Evolutionary conservation across 2,329 filamentous ascomycete genomes (phyloP), one percentile per base, ranked within the genome.

Genomic region (Alternaria conjuncta): DNA sequence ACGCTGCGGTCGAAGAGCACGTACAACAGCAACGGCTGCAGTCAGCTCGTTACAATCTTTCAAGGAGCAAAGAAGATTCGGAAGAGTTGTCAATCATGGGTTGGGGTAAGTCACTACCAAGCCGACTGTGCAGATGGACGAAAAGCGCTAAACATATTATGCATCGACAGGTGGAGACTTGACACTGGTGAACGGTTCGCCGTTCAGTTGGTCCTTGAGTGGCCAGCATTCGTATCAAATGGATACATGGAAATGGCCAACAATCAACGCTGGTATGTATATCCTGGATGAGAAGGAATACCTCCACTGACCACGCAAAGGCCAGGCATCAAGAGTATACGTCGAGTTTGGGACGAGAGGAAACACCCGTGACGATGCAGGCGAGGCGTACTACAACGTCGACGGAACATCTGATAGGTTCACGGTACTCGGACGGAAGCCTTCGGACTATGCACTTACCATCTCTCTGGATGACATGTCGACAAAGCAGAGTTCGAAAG

Each of bases 181-280:
- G 47, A 78, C 79, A 12, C 58, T 82, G 23, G 69, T 82, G 51
- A 82, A 82, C 69, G 80, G 79, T 20, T 80, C 78, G n/a, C 78
- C 80, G 3, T 78, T 79, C 44, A 74, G 78, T 53, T 82, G 77
- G 78, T 73, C 63, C 12, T 57, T 78, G 53, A 72, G 58, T 30
- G 61, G 69, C 23, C 71, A 75, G 36, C 69, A 72, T 32, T 75
- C 76, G 3, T 80, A 81, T 63, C 78, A 81, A 57, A 81, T 82
- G 79, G 74, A 76, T 45, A 68, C 71, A 2, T 81, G 79, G 78
- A 73, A 64, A 41, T 81, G 78, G 75, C 76, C 77, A 3, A 76
- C 74, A 1, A 63, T 79, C 18, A 69, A 51, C 25, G 70, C 78
- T 55, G 73, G 74, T 73, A 65, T 9, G 61, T 51, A 21, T n/a